phyloP scores from a whole-genome alignment of 2,329 filamentous ascomycete genomes.

The Penicillium sp. region DNA sequence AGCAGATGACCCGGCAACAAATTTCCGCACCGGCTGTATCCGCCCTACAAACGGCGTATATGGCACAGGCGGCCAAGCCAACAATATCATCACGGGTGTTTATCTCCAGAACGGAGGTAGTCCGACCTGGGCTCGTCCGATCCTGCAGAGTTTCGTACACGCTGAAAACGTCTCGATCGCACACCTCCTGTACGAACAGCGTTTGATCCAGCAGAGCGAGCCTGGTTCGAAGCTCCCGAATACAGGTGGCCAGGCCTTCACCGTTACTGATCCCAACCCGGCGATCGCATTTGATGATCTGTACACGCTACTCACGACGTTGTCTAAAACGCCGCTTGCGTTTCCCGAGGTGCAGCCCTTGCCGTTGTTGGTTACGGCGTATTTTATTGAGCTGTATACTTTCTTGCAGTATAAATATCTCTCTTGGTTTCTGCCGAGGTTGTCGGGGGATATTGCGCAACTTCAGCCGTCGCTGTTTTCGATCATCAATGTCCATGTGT shows the following conservation, averaged over 20 bases:
- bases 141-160: slow-evolving; percentile 52
- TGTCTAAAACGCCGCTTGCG: slow-evolving; percentile 29
- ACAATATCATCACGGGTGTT: slow-evolving; percentile 36
- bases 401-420: slow-evolving; percentile 28
- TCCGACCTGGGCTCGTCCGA: slow-evolving; percentile 45
- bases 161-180: slow-evolving; percentile 54
- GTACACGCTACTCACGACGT: slow-evolving; percentile 29
- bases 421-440: slow-evolving; percentile 21
- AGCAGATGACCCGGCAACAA: slow-evolving; percentile 37
- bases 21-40: slow-evolving; percentile 54
- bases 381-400: slow-evolving; percentile 33
- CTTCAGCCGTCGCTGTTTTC: slow-evolving; percentile 35
- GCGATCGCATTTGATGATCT: slow-evolving; percentile 37
- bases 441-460: slow-evolving; percentile 27
- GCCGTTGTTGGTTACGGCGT: slow-evolving; percentile 30
- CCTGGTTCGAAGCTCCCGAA: slow-evolving; percentile 24
- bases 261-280: slow-evolving; percentile 52
- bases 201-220: slow-evolving; percentile 41
- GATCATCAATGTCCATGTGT: slow-evolving; percentile 27
- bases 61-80: slow-evolving; percentile 46
- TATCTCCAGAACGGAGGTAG: slow-evolving; percentile 40
- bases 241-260: slow-evolving; percentile 48
- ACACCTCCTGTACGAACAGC: slow-evolving; percentile 54
- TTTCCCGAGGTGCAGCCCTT: slow-evolving; percentile 28
- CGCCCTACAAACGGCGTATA: slow-evolving; percentile 56